Percentiles rank a stretch among this genome's conserved stretches.
These are phyloP conservation scores for Aureobasidium sp. DNA, from an alignment of 2,329 filamentous ascomycete genomes.

Conservation along the genomic window DNA sequence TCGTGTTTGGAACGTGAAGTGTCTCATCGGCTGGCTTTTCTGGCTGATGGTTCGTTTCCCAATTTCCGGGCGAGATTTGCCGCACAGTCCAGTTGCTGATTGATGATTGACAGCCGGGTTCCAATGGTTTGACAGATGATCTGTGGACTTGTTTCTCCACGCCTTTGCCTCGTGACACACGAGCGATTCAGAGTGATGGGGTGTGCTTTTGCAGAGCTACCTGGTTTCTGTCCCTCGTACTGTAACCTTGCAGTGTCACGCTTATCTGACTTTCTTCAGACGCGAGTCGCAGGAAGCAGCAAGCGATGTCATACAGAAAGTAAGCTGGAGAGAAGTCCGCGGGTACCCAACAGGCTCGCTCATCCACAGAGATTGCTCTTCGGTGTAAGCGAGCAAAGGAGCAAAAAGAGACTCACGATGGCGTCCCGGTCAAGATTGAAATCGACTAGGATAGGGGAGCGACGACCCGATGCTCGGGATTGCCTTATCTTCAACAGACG, in stretches of 20 bases:
- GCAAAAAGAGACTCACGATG: neutral
- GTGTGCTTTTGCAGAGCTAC: neutral
- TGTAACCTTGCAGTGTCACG: conserved; percentile 39
- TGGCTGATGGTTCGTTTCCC: neutral
- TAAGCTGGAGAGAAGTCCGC: conserved; percentile 28
- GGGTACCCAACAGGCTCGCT: neutral
- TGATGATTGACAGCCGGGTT: conserved; percentile 7
- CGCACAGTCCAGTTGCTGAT: conserved; percentile 9
- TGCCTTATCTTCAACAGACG: neutral
- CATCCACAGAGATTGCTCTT: neutral
- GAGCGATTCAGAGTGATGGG: neutral
- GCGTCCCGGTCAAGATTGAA: neutral
- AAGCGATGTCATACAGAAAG: conserved; percentile 56
- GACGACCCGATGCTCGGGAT: conserved; percentile 8
- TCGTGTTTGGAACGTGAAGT: conserved; percentile 6
- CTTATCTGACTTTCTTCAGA: conserved; percentile 42
- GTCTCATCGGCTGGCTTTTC: neutral
- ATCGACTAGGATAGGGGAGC: neutral
- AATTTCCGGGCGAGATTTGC: neutral
- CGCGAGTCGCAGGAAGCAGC: conserved; percentile 46
- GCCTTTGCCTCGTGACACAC: conserved; percentile 4
- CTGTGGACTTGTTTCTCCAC: conserved; percentile 12
- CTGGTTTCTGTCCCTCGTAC: neutral
- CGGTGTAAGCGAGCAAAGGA: neutral
- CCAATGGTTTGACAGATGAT: conserved; percentile 11